phyloP scores from a whole-genome alignment of 2,329 filamentous ascomycete genomes.

The Penicillium concentricum region DNA sequence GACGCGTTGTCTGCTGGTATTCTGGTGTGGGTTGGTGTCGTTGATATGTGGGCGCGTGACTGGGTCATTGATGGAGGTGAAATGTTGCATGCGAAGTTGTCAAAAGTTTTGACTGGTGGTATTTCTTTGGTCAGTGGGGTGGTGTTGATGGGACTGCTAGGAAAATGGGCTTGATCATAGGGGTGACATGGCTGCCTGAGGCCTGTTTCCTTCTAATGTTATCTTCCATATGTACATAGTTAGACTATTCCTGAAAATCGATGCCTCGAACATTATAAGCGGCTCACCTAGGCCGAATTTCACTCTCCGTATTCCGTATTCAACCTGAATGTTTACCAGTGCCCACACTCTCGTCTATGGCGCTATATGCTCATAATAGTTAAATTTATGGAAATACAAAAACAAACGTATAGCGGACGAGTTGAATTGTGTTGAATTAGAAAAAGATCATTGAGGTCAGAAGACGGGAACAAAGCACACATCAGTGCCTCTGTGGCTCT shows the following conservation, averaged over 20 bases:
- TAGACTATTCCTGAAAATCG: too few relatives aligned
- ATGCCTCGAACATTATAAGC: neutral
- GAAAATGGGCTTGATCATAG: slow-evolving; percentile 65
- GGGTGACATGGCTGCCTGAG: neutral
- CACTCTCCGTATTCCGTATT: neutral
- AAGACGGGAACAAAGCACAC: neutral
- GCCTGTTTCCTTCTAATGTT: neutral
- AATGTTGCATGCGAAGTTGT: slow-evolving; percentile 52
- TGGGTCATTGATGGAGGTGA: slow-evolving; percentile 65
- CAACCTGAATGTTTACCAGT: neutral
- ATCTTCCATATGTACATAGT: neutral
- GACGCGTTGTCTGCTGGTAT: slow-evolving; percentile 74
- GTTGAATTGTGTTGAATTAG: neutral
- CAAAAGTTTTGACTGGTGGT: slow-evolving; percentile 53
- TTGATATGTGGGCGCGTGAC: slow-evolving; percentile 76
- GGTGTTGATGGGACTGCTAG: slow-evolving; percentile 68
- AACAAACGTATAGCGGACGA: neutral
- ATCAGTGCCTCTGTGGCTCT: neutral
- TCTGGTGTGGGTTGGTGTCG: slow-evolving; percentile 73
- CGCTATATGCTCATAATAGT: neutral
- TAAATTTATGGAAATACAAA: neutral
- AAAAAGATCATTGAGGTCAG: too few relatives aligned
- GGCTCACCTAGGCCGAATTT: neutral
- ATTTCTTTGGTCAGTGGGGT: slow-evolving; percentile 61
- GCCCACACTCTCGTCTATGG: too few relatives aligned